Evolutionary conservation across 2,329 filamentous ascomycete species (phyloP).

Genomic region (Apiospora kogelbergensis): DNA sequence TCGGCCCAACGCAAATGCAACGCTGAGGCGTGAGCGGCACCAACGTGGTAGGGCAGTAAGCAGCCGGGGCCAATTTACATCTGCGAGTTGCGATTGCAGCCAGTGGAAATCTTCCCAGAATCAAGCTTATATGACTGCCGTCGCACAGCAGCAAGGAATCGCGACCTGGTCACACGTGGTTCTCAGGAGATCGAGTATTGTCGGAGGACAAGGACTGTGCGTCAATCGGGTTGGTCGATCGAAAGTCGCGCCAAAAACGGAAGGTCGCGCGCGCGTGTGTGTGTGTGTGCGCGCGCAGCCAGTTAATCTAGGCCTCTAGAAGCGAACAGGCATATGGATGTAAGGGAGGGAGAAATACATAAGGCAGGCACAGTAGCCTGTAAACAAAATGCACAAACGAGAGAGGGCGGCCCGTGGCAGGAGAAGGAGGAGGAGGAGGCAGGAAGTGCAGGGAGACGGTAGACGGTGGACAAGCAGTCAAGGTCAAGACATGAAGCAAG

Average conservation of each 20-base stretch:
- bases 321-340: not conserved
- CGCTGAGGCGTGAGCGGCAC: slow-evolving; percentile 1
- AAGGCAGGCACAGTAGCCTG: not conserved
- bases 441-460: not conserved
- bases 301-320: not conserved
- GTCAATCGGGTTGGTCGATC: not conserved
- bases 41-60: not conserved
- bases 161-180: not conserved
- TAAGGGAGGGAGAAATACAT: not conserved
- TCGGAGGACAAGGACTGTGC: not conserved
- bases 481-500: not conserved
- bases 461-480: too few species aligned
- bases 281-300: not conserved
- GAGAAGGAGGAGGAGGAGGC: not conserved
- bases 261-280: not conserved
- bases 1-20: slow-evolving; percentile 2
- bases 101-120: slow-evolving; percentile 3
- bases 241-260: not conserved
- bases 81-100: not conserved
- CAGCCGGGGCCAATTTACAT: not conserved
- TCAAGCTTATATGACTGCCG: not conserved
- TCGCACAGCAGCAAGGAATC: not conserved
- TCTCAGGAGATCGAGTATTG: not conserved
- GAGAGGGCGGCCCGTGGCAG: not conserved
- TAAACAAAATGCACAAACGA: not conserved